Evolutionary conservation across 306 rosid species (phyloP).

Genomic region (Prinsepia uniflora): DNA sequence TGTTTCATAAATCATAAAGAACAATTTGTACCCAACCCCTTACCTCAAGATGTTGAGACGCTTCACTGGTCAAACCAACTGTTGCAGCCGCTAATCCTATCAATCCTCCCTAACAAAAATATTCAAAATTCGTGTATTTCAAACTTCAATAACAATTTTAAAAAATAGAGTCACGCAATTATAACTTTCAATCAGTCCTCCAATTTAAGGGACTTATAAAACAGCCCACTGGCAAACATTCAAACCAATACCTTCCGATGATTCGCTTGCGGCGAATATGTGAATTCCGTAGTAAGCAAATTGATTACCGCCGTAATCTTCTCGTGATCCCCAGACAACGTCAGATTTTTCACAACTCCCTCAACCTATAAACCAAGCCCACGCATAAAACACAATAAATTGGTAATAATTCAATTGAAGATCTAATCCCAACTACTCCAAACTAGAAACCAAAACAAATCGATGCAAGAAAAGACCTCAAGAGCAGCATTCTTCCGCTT

Average conservation of each 20-base stretch:
- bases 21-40: constrained; percentile 21
- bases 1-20: neutral
- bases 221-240: constrained; percentile 5
- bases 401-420: constrained; percentile 3
- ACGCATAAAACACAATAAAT: constrained; percentile 11
- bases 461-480: constrained; percentile 52
- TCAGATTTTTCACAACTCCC: constrained; percentile 86
- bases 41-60: constrained; percentile 98
- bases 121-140: neutral
- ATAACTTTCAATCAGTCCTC: constrained; percentile 11
- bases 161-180: constrained; percentile 17
- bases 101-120: constrained; percentile 74
- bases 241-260: constrained; percentile 68
- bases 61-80: constrained; percentile 89
- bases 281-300: constrained; percentile 66
- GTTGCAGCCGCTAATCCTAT: constrained; percentile 99
- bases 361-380: constrained; percentile 56
- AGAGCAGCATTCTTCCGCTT: constrained; percentile 98
- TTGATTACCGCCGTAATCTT: constrained; percentile 79
- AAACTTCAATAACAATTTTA: constrained; percentile 8
- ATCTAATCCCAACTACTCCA: constrained; percentile 24
- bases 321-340: constrained; percentile 70
- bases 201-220: constrained; percentile 3
- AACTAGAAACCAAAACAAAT: constrained; percentile 42
- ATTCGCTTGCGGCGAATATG: constrained; percentile 78